Percentiles rank a stretch among this genome's conserved stretches.
Conservation (phyloP, 2,329 filamentous ascomycete genomes). For the Thielaviopsis euricoi region DNA sequence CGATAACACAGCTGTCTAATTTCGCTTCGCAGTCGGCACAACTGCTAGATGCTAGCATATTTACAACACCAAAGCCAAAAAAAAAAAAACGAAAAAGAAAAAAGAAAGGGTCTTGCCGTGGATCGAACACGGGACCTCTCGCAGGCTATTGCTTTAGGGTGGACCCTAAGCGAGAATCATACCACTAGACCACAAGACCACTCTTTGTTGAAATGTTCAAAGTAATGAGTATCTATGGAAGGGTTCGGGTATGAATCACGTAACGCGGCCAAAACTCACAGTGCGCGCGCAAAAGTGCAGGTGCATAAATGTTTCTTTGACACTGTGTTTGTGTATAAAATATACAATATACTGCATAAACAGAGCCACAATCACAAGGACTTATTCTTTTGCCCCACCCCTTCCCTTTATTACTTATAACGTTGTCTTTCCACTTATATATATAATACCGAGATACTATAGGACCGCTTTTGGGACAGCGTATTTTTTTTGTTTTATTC, state of each 20-base stretch:
- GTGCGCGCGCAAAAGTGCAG: too few relatives aligned
- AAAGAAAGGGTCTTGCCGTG: too few relatives aligned
- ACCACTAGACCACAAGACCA: constrained; percentile 46
- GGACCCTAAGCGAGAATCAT: constrained; percentile 54
- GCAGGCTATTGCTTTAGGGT: constrained; percentile 18
- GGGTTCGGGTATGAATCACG: too few relatives aligned
- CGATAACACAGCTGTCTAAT: neutral
- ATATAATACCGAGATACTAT: constrained; percentile 3
- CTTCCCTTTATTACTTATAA: neutral
- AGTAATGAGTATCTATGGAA: too few relatives aligned
- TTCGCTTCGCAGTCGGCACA: neutral
- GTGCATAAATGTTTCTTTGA: neutral
- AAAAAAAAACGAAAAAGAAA: too few relatives aligned
- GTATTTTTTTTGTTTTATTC: neutral
- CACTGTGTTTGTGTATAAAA: too few relatives aligned
- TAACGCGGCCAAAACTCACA: too few relatives aligned
- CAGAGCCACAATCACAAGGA: too few relatives aligned
- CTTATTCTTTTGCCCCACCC: neutral
- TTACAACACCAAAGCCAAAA: too few relatives aligned
- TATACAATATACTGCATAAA: neutral
- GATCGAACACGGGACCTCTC: too few relatives aligned
- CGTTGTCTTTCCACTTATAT: constrained; percentile 6
- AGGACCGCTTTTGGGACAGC: neutral
- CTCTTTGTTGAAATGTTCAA: too few relatives aligned
- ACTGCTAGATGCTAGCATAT: too few relatives aligned